Base-by-base conservation (phyloP, 768 basidiomycete species). In the Phaeotremella skinneri region DNA sequence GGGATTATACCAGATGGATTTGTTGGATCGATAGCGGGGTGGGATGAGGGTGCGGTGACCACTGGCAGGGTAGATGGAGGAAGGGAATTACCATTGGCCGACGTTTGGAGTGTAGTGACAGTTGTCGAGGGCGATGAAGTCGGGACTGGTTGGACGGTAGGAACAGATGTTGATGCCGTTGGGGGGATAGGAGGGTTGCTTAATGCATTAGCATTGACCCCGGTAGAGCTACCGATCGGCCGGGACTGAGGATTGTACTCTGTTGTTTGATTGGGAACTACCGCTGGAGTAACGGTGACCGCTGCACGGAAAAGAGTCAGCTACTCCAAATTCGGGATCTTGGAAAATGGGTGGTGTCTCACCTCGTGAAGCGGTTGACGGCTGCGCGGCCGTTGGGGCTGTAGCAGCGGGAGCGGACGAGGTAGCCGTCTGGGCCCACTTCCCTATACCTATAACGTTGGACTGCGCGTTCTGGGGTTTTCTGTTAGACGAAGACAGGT, bases 1-100 rank as follows among this genome's bases (percentile, higher is more conserved):
- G 64, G 79, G 47, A 68, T 27, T 85, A 87, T 52, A 83, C 86
- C 90, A 85, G 69, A 89, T 84, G 84, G 79, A 9, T 79, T 81
- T 20, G 82, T 79, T 16, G 86, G 86, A 64, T 91, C 87, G 63
- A 93, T 85, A 26, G 79, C 72, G 3, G 92, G 91, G 66, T 91
- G 87, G 26, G 90, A 89, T 0, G 87, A 54, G 23, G 68, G 70
- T 1, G 72, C 68, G 55, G 67, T 65, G 30, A 71, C 72, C 20
- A 74, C 67, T 62, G 79, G 48, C 27, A 72, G 62, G 51, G 72
- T 58, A 14, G 72, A 73, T 49, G 67, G 69, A 5, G 77, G 69
- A 20, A 59, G 55, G 29, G 65, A 47, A 3, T 62, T 54, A 20
- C 67, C 62, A 56, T 62, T 61, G 52, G 60, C 51, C 25, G 64